Evolutionary conservation across 2,329 filamentous ascomycete species (phyloP).

Genomic region (Diplodia intermedia): DNA sequence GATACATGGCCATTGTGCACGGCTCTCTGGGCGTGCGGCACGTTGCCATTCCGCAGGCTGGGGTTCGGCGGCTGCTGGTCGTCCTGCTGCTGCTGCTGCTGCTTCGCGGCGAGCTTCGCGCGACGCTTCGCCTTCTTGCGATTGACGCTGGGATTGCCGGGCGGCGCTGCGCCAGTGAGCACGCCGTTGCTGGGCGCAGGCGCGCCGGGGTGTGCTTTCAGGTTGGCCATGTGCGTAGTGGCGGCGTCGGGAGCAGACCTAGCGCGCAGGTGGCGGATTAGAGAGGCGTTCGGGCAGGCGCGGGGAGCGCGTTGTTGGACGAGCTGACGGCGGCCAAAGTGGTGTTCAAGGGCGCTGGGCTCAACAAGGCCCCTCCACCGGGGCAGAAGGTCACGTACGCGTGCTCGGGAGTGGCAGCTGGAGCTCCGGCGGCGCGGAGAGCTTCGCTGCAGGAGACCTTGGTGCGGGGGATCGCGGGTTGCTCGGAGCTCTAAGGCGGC

Average conservation of each 20-base stretch:
- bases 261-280: conserved; percentile 15
- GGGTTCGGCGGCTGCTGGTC: conserved; percentile 43
- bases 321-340: conserved; percentile 19
- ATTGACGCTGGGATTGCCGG: conserved; percentile 67
- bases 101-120: conserved; percentile 78
- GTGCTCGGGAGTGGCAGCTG: conserved; percentile 9
- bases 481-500: conserved; percentile 12
- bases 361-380: conserved; percentile 29
- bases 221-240: conserved; percentile 45
- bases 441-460: neutral
- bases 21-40: conserved; percentile 35
- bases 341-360: conserved; percentile 24
- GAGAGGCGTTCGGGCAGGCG: neutral
- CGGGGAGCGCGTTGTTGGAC: neutral
- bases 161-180: conserved; percentile 44
- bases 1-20: conserved; percentile 24
- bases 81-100: conserved; percentile 48
- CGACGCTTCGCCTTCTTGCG: conserved; percentile 95
- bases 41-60: conserved; percentile 43
- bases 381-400: conserved; percentile 24
- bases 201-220: conserved; percentile 40
- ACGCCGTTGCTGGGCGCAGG: conserved; percentile 51
- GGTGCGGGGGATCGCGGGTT: conserved; percentile 10
- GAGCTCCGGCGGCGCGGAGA: conserved; percentile 24
- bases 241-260: conserved; percentile 20